These are phyloP conservation scores for Polytrichum formosum DNA, from an alignment of 225 moss, liverwort and hornwort genomes.

Conservation along the genomic window DNA sequence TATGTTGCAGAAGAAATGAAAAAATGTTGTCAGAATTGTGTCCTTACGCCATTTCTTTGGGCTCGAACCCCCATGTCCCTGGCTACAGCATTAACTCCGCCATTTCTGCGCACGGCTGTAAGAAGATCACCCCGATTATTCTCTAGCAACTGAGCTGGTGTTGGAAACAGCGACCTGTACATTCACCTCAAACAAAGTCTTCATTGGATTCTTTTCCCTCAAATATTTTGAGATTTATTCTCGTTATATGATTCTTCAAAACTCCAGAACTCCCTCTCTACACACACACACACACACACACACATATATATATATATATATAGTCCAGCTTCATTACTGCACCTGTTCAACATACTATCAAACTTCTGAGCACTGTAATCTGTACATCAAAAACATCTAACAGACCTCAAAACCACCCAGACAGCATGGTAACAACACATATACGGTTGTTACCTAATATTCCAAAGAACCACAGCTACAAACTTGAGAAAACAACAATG, in stretches of 20 bases:
- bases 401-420: not conserved
- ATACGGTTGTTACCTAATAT: too few species aligned
- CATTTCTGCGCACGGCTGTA: conserved; percentile 55
- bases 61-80: conserved; percentile 77
- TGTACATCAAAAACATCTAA: not conserved
- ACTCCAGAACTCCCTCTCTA: too few species aligned
- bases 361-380: not conserved
- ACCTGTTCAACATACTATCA: too few species aligned
- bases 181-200: conserved; percentile 3
- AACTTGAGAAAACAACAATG: not conserved
- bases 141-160: conserved; percentile 49
- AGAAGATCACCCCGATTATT: conserved; percentile 62
- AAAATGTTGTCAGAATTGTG: not conserved
- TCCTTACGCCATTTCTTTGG: conserved; percentile 78
- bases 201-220: too few species aligned
- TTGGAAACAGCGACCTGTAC: conserved; percentile 74
- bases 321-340: too few species aligned
- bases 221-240: too few species aligned
- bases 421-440: not conserved
- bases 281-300: too few species aligned
- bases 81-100: conserved; percentile 71
- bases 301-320: too few species aligned
- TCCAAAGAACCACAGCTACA: too few species aligned
- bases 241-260: too few species aligned
- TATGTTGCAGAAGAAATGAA: not conserved